Evolutionary conservation across 2,329 filamentous ascomycete genomes (phyloP).

Genomic region (Fusarium tanahbumbuense): DNA sequence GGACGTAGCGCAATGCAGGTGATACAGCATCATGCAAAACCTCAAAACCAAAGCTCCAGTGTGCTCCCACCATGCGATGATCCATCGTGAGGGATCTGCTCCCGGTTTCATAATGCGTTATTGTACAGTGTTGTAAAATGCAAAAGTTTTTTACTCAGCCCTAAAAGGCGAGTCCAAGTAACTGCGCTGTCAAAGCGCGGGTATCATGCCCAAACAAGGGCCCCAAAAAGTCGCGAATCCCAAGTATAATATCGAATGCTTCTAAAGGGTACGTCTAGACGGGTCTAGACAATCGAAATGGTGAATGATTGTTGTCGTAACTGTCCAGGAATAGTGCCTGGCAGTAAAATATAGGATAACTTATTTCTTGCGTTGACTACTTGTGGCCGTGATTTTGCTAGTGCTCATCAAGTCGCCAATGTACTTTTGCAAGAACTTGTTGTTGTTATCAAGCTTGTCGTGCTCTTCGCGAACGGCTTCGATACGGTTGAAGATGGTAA

Average conservation of each 20-base stretch:
- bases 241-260: constrained; percentile 30
- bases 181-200: constrained; percentile 44
- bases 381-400: constrained; percentile 75
- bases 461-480: constrained; percentile 95
- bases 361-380: constrained; percentile 66
- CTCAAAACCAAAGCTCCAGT: constrained; percentile 40
- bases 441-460: constrained; percentile 95
- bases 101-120: constrained; percentile 46
- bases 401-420: constrained; percentile 95
- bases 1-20: constrained; percentile 29
- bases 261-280: constrained; percentile 22
- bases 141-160: constrained; percentile 25
- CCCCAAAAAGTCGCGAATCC: constrained; percentile 41
- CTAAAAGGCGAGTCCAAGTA: constrained; percentile 29
- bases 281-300: constrained; percentile 20
- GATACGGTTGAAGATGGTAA: constrained; percentile 91
- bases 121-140: constrained; percentile 41
- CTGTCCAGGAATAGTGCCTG: neutral
- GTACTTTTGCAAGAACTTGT: constrained; percentile 97
- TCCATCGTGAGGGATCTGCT: constrained; percentile 35
- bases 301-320: neutral
- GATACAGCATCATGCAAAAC: constrained; percentile 37
- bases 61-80: constrained; percentile 37
- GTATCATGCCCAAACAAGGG: constrained; percentile 48
- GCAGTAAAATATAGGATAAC: neutral